Conservation (phyloP, 148 eudicot species). For the Silene latifolia region DNA sequence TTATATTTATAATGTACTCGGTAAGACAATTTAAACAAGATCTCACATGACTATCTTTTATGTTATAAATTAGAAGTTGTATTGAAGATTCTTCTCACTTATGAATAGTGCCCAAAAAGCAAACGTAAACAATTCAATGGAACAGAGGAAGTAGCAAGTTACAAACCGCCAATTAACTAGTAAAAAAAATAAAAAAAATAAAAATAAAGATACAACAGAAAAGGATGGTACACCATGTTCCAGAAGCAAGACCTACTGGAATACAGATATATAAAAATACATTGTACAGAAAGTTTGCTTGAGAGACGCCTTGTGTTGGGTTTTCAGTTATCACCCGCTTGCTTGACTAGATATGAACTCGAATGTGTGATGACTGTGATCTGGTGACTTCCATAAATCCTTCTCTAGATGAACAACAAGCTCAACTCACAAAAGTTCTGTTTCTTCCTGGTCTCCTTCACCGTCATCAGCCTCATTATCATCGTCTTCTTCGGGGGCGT, state of each 20-base stretch:
- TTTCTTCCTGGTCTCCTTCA: conserved; percentile 84
- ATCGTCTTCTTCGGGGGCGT: conserved; percentile 98
- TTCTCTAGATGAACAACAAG: not conserved
- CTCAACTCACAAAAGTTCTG: conserved; percentile 56
- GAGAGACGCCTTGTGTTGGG: not conserved
- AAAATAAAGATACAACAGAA: not conserved
- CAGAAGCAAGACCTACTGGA: not conserved
- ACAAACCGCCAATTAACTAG: not conserved
- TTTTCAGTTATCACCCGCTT: not conserved
- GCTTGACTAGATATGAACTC: not conserved
- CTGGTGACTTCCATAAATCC: not conserved
- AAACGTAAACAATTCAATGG: too few relatives aligned
- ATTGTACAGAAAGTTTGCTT: conserved; percentile 6
- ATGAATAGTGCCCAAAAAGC: too few relatives aligned
- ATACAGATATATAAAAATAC: conserved; percentile 4
- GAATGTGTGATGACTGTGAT: not conserved
- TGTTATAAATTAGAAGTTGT: too few relatives aligned
- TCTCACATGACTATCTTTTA: too few relatives aligned
- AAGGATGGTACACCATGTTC: not conserved
- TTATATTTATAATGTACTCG: too few relatives aligned
- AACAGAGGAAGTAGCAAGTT: not conserved
- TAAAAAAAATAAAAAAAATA: not conserved
- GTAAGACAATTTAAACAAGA: too few relatives aligned
- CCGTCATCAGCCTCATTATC: conserved; percentile 86
- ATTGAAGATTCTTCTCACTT: too few relatives aligned